Conservation (phyloP, 371 early-diverging fungal genomes). For the Thermomucor indicae-seudaticae region DNA sequence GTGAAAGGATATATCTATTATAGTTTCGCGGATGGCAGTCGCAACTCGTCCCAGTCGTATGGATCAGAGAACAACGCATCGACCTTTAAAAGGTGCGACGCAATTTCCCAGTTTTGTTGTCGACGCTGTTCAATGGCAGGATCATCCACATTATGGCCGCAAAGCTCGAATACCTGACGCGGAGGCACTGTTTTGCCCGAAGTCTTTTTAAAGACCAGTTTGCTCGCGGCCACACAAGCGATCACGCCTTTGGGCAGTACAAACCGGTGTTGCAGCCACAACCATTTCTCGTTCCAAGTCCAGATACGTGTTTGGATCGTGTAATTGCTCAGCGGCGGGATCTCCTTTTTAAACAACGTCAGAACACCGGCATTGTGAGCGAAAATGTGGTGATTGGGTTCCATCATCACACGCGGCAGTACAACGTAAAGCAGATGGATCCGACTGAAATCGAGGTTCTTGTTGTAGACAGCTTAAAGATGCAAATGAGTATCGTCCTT, state of each 20-base stretch:
- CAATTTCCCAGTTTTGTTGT: constrained; percentile 14
- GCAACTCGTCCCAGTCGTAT: constrained; percentile 6
- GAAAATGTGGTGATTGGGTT: constrained; percentile 27
- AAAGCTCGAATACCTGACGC: constrained; percentile 21
- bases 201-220: constrained; percentile 38
- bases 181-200: constrained; percentile 41
- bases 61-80: constrained; percentile 21
- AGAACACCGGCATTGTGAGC: constrained; percentile 34
- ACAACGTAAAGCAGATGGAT: constrained; percentile 41
- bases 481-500: no score
- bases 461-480: constrained; percentile 58
- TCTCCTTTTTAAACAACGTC: constrained; percentile 52
- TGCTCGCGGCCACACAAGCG: constrained; percentile 29
- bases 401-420: constrained; percentile 39
- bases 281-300: constrained; percentile 60
- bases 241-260: constrained; percentile 14
- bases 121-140: constrained; percentile 22
- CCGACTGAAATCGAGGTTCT: constrained; percentile 51
- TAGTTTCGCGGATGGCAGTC: constrained; percentile 7
- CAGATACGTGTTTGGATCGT: constrained; percentile 50
- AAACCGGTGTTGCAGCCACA: constrained; percentile 37
- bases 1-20: constrained; percentile 1
- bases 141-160: constrained; percentile 28
- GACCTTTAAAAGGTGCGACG: constrained; percentile 15
- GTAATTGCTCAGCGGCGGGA: constrained; percentile 46